Evolutionary conservation across 2,329 filamentous ascomycete genomes (phyloP), one percentile per base, ranked within the genome.

Genomic region (Cadophora luteo-olivacea): DNA sequence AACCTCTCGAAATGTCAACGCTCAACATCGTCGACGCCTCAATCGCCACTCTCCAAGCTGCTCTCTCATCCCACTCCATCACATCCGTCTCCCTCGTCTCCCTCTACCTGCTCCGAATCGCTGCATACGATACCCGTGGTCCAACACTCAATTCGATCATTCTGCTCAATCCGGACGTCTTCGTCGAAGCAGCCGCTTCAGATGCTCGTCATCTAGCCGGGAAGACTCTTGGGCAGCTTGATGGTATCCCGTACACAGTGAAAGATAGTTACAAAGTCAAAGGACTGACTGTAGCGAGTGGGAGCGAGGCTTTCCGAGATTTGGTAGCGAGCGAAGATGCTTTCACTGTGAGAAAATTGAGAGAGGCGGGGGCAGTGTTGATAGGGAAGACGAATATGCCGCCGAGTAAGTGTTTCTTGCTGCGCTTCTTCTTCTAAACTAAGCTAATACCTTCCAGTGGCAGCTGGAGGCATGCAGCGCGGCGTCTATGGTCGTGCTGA

Each of bases 381-480:
- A 78, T 87, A 0, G 87, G 87, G 0, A 82, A 83, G 55, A 87
- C 87, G 0, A 89, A 89, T 66, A 87, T 88, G 83, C 86, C 84
- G 0, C 83, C 86, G 0, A 87, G 45, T 49, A 7, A 49, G 45
- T 22, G 5, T 49, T n/a, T 49, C n/a, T 22, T 19, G 19, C 4
- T 4, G 6, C n/a, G 1, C 8, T 22, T 22, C 7, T 14, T 45
- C 12, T 16, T 45, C 4, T 7, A 38, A 9, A 38, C 41, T 5
- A 22, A 19, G 2, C 45, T 49, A 49, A 49, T 22, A 3, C 11
- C 45, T 8, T 12, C 1, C 45, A 49, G 45, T 88, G 85, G 86
- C 86, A 12, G 82, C 83, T 25, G 86, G 85, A 0, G 86, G 87
- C 0, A 87, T 86, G 81, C 85, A 87, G 68, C 79, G 86, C 8